A percentile compares a stretch with the other conserved stretches of the same genome.
These are phyloP conservation scores for Lignosus rhinocerotis DNA, from an alignment of 1,284 basidiomycete species.

Conservation along the genomic window DNA sequence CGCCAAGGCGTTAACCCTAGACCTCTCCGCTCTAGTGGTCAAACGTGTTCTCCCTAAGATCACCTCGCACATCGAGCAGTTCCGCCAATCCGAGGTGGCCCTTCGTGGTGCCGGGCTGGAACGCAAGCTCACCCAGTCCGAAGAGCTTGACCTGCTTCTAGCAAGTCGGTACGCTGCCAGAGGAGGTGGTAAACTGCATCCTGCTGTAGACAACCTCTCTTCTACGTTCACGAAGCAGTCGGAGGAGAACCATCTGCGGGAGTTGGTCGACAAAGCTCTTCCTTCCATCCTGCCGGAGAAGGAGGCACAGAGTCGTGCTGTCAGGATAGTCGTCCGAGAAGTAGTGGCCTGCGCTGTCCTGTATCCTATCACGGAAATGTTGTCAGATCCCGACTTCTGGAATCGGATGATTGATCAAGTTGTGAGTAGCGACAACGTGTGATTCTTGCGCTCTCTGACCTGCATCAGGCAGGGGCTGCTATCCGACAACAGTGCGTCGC, in stretches of 20 bases:
- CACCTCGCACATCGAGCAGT: constrained; percentile 87
- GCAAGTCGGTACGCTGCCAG: constrained; percentile 75
- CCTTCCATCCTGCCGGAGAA: constrained; percentile 74
- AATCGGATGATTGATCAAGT: constrained; percentile 90
- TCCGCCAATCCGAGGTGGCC: constrained; percentile 87
- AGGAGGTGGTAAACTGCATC: constrained; percentile 66
- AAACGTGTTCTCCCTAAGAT: constrained; percentile 84
- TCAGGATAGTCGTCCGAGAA: constrained; percentile 79
- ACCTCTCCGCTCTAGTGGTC: constrained; percentile 79
- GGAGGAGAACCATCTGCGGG: constrained; percentile 83
- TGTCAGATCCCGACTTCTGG: constrained; percentile 96
- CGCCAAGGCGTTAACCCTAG: constrained; percentile 57
- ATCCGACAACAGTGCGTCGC: constrained; percentile 83
- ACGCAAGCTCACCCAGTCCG: constrained; percentile 78
- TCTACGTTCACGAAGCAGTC: constrained; percentile 87
- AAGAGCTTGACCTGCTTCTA: constrained; percentile 83
- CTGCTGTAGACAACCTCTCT: constrained; percentile 82
- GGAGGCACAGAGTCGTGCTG: constrained; percentile 70
- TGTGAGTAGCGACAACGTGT: constrained; percentile 46
- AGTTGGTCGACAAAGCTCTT: constrained; percentile 70
- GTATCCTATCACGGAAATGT: constrained; percentile 87
- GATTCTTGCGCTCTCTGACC: constrained; percentile 15
- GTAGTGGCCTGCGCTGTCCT: constrained; percentile 82
- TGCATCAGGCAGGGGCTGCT: constrained; percentile 76
- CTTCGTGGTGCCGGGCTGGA: constrained; percentile 76